A percentile compares a stretch with the other conserved stretches of the same genome.
Conservation (phyloP, 1,284 basidiomycete species). For the Cystobasidium pallidum region DNA sequence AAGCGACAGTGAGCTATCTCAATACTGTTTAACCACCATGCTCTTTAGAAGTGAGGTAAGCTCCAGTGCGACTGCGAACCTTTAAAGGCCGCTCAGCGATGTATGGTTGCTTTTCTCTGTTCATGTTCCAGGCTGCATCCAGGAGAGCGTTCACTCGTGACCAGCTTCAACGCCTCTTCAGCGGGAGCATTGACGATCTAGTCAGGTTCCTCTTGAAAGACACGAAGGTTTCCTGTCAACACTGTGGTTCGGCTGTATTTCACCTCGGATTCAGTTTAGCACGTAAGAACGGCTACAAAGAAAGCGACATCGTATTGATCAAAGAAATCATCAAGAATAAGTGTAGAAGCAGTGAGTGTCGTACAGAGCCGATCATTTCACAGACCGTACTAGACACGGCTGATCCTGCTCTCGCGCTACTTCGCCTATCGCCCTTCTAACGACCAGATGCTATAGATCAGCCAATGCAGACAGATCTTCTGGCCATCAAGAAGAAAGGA, state of each 20-base stretch:
- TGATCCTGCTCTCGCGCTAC: too few species aligned
- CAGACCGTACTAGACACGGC: too few species aligned
- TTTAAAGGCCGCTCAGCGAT: too few species aligned
- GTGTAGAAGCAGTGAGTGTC: neutral
- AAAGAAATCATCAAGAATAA: constrained; percentile 4
- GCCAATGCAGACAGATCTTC: too few species aligned
- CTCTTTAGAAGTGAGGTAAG: neutral
- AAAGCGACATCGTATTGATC: neutral
- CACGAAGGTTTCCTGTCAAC: constrained; percentile 17
- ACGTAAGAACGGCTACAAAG: neutral
- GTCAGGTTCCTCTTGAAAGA: constrained; percentile 23
- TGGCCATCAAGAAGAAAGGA: too few species aligned
- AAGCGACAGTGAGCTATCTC: neutral
- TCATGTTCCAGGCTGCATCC: neutral
- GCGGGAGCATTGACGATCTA: constrained; percentile 3
- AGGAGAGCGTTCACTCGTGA: constrained; percentile 7
- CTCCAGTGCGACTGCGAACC: neutral
- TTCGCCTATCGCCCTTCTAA: too few species aligned
- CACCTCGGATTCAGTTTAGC: neutral
- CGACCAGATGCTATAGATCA: too few species aligned
- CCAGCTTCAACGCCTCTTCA: constrained; percentile 3
- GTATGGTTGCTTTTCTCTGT: too few species aligned
- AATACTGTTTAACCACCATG: neutral
- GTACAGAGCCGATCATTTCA: too few species aligned
- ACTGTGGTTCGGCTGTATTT: constrained; percentile 21